A percentile compares a stretch with the other conserved stretches of the same genome.
Evolutionary conservation across 2,329 filamentous ascomycete species (phyloP).

Genomic region (Pseudogymnoascus verrucosus): DNA sequence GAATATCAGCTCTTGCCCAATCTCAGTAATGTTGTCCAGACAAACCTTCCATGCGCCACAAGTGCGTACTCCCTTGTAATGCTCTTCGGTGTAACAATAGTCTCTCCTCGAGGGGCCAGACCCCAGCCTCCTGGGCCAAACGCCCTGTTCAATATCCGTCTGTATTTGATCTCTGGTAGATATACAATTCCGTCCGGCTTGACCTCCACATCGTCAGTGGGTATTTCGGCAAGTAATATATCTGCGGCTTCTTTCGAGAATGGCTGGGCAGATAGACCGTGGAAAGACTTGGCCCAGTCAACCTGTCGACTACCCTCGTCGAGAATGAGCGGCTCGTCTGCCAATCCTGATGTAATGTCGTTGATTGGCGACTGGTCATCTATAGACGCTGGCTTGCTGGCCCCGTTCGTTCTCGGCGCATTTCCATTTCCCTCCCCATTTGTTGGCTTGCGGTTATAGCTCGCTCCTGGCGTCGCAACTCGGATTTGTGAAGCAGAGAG

Average conservation of each 20-base stretch:
- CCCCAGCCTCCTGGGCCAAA: constrained; percentile 97
- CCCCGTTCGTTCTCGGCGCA: neutral
- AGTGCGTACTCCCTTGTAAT: constrained; percentile 90
- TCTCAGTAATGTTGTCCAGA: constrained; percentile 14
- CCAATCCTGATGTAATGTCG: constrained; percentile 41
- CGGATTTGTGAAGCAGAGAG: constrained; percentile 18
- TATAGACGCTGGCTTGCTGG: constrained; percentile 50
- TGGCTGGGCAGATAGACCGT: constrained; percentile 55
- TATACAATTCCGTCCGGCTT: constrained; percentile 97
- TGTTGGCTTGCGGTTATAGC: constrained; percentile 18
- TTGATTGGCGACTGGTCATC: constrained; percentile 26
- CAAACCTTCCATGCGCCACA: constrained; percentile 77
- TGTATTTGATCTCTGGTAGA: constrained; percentile 95
- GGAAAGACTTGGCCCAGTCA: constrained; percentile 68
- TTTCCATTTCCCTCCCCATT: constrained; percentile 9
- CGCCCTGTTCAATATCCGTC: constrained; percentile 77
- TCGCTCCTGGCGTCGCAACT: constrained; percentile 21
- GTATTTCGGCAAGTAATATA: constrained; percentile 54
- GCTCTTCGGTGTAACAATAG: constrained; percentile 45
- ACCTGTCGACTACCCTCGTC: constrained; percentile 45
- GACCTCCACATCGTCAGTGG: constrained; percentile 77
- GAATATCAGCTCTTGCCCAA: neutral
- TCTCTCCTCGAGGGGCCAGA: constrained; percentile 76
- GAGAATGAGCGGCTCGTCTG: constrained; percentile 40
- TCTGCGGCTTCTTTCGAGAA: constrained; percentile 58